These are phyloP conservation scores for Dentipellis fragilis DNA, from an alignment of 768 basidiomycete genomes.

Conservation along the genomic window DNA sequence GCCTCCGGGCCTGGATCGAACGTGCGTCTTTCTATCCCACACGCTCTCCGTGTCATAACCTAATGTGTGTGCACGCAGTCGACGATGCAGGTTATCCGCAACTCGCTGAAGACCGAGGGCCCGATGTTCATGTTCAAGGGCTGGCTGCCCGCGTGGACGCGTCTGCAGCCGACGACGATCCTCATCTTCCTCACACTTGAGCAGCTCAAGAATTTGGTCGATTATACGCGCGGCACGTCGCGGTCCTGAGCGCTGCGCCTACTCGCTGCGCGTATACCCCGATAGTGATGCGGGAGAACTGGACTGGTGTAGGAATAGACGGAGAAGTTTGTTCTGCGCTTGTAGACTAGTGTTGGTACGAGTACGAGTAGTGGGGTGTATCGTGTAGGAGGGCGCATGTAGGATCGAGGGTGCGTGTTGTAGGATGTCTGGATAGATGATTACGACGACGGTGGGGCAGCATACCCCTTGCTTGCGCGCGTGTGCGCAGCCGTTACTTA, in stretches of 20 bases:
- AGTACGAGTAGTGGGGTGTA: too few species aligned
- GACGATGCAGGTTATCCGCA: slow-evolving; percentile 57
- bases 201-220: slow-evolving; percentile 66
- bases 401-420: too few species aligned
- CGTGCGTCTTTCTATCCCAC: slow-evolving; percentile 29
- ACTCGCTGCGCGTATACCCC: too few species aligned
- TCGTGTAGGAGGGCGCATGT: too few species aligned
- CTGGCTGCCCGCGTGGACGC: slow-evolving; percentile 81
- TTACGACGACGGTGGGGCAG: too few species aligned
- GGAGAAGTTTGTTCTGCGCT: too few species aligned
- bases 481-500: too few species aligned
- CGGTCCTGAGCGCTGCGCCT: neutral
- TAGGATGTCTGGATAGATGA: too few species aligned
- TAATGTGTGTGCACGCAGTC: slow-evolving; percentile 33
- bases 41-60: neutral
- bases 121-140: slow-evolving; percentile 90
- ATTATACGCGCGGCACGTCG: slow-evolving; percentile 30
- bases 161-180: slow-evolving; percentile 82
- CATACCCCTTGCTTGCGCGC: too few species aligned
- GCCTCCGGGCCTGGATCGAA: slow-evolving; percentile 74
- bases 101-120: slow-evolving; percentile 64
- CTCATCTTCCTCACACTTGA: slow-evolving; percentile 81
- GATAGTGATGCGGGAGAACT: too few species aligned
- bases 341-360: too few species aligned
- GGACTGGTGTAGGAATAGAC: too few species aligned